Base-by-base conservation (phyloP, 345 rosid genomes). In the Hirschfeldia incana region DNA sequence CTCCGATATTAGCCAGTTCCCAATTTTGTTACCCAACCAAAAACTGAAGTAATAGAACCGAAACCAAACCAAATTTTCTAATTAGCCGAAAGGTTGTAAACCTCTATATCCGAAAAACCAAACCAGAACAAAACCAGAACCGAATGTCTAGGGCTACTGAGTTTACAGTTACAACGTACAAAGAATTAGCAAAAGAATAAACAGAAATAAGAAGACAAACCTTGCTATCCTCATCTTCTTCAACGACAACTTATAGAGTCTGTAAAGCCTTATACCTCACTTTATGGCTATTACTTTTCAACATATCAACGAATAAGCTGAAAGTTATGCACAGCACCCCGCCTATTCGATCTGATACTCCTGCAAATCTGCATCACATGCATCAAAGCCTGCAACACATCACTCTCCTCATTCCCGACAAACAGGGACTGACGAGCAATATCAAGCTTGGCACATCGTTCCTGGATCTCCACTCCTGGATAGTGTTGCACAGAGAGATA, bases 401-500 rank as follows among this genome's bases (percentile, higher is more conserved):
- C 98, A 10, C 76, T 76, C 85, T 95, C 99, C 26, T 88, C 51
- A 81, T 89, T 91, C 39, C 85, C 78, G 57, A 84, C 30, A 83
- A 85, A 88, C 51, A 95, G 77, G 6, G 92, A 78, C 74, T 87
- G 88, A 17, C 89, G 87, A 65, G 97, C 97, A 83, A 82, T 81
- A 71, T 95, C 98, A 55, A 95, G 94, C 78, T 93, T 93, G 1
- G 85, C 98, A 82, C 84, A 70, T 92, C 96, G 73, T 92, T 93
- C 83, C 99, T 88, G 7, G 94, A 89, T 74, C 87, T 93, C 99
- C 99, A 95, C 84, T 95, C 98, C 74, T 95, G 93, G 62, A 95
- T 95, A 9, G 94, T 91, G 87, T 89, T 88, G 61, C 94, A 88
- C 84, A 95, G 69, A 66, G 98, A 97, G 30, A 95, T 86, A 67